Evolutionary conservation across 108 stramenopile genomes (phyloP).

Genomic region (Hondaea fermentalgiana): DNA sequence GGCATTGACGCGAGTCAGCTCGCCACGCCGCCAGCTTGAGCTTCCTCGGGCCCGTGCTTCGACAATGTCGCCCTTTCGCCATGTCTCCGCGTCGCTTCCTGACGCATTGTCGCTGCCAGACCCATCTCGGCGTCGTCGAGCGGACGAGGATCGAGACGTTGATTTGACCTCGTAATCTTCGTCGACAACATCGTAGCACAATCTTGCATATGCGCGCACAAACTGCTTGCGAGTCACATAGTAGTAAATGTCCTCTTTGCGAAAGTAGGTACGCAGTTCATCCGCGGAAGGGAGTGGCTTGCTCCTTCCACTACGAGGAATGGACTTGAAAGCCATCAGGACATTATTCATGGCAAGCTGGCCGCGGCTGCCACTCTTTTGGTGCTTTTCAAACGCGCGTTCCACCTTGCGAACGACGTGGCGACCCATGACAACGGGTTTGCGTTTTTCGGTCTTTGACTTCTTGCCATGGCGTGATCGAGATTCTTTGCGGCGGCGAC

Average conservation of each 20-base stretch:
- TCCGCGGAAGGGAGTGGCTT: neutral
- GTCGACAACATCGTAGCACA: neutral
- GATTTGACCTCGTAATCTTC: neutral
- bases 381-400: neutral
- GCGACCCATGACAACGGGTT: neutral
- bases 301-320: neutral
- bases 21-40: neutral
- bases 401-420: neutral
- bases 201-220: neutral
- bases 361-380: neutral
- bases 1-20: neutral
- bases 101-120: too few relatives aligned
- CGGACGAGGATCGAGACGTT: too few relatives aligned
- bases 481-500: too few relatives aligned
- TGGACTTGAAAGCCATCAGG: neutral
- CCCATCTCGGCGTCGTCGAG: too few relatives aligned
- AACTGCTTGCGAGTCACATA: neutral
- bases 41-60: conserved; percentile 13
- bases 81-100: neutral
- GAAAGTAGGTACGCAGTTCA: neutral
- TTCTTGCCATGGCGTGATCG: neutral
- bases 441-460: neutral
- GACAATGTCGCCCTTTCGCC: neutral
- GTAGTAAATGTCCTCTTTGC: neutral
- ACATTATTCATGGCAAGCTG: neutral